phyloP scores from a whole-genome alignment of 306 rosid genomes.

The Sphenostylis stenocarpa region DNA sequence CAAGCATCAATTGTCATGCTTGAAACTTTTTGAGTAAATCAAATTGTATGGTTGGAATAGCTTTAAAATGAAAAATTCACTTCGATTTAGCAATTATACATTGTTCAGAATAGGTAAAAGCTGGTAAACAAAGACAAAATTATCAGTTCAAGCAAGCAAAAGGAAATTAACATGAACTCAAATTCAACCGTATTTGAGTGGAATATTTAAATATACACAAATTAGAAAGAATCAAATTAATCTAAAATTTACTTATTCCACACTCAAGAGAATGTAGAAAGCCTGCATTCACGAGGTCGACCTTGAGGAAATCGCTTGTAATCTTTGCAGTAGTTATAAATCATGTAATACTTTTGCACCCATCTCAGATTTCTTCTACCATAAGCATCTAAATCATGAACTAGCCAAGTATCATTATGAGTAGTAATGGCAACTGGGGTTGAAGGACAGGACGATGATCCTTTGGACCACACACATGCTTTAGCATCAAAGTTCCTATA shows the following conservation, averaged over 20 bases:
- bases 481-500: slow-evolving; percentile 38
- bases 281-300: slow-evolving; percentile 36
- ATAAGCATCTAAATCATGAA: slow-evolving; percentile 5
- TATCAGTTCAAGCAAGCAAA: neutral
- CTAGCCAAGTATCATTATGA: neutral
- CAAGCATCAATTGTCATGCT: neutral
- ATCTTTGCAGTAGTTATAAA: slow-evolving; percentile 35
- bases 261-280: slow-evolving; percentile 16
- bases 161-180: neutral
- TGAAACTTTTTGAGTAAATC: too few relatives aligned
- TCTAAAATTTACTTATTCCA: neutral
- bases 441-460: slow-evolving; percentile 20
- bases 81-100: neutral
- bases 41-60: neutral
- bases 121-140: neutral
- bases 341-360: slow-evolving; percentile 31
- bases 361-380: slow-evolving; percentile 25
- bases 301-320: slow-evolving; percentile 32
- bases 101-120: neutral
- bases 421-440: neutral
- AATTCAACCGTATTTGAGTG: neutral
- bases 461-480: slow-evolving; percentile 30
- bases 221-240: neutral
- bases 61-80: neutral
- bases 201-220: neutral